These are phyloP conservation scores for Porodaedalea pini DNA, from an alignment of 1,284 basidiomycete genomes.

Conservation along the genomic window DNA sequence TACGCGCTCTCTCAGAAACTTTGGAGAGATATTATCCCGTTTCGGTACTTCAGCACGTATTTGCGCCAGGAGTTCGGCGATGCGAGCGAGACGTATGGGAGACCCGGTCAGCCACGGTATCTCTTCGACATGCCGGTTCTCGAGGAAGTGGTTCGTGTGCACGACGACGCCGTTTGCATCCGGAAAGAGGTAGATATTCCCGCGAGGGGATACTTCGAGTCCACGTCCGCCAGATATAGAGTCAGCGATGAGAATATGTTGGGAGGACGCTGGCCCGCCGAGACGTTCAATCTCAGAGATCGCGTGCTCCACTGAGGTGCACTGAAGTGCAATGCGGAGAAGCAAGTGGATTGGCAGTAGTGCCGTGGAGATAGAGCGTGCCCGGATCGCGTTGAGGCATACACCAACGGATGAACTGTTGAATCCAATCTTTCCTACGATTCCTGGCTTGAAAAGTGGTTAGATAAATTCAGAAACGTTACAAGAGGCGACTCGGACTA, in stretches of 20 bases:
- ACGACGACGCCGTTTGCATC: constrained; percentile 30
- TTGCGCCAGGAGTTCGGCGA: constrained; percentile 27
- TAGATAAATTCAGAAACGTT: neutral
- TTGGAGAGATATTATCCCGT: constrained; percentile 23
- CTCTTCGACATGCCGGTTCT: constrained; percentile 33
- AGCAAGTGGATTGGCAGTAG: constrained; percentile 35
- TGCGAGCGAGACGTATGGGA: constrained; percentile 30
- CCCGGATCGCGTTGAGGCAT: constrained; percentile 37
- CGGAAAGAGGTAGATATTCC: constrained; percentile 28
- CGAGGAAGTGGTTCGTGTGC: constrained; percentile 37
- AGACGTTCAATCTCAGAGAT: constrained; percentile 30
- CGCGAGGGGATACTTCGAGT: constrained; percentile 33
- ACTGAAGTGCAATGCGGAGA: constrained; percentile 34
- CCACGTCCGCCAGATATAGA: constrained; percentile 25
- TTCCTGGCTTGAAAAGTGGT: constrained; percentile 30
- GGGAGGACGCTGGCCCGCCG: constrained; percentile 33
- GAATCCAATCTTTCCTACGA: constrained; percentile 39
- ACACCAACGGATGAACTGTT: constrained; percentile 35
- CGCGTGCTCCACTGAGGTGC: constrained; percentile 28
- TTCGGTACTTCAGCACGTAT: constrained; percentile 22
- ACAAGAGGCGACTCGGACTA: neutral
- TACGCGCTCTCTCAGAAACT: constrained; percentile 27
- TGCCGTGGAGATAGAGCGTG: constrained; percentile 29
- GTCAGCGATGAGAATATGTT: constrained; percentile 37
- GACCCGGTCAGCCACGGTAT: constrained; percentile 34